Conservation (phyloP, 2,329 filamentous ascomycete species). For the Fusarium oligoseptatum region DNA sequence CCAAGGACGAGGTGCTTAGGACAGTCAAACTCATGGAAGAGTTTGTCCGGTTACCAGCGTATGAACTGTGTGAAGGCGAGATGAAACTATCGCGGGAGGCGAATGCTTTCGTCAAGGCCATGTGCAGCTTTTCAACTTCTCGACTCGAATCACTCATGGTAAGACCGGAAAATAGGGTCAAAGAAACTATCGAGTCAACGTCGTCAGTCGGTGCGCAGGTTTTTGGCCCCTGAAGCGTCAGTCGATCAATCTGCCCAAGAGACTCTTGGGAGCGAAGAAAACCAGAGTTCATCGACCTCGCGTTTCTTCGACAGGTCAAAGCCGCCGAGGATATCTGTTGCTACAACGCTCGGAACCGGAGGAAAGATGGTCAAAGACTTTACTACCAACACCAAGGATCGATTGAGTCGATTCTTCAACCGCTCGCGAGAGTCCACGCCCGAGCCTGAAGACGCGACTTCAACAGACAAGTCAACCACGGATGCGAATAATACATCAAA, state of each 20-base stretch:
- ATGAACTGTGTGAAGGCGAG: constrained; percentile 15
- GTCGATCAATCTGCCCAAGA: not conserved
- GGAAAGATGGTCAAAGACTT: not conserved
- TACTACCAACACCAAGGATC: not conserved
- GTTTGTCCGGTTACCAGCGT: constrained; percentile 17
- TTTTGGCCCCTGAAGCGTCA: not conserved
- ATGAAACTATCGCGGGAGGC: constrained; percentile 17
- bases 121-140: constrained; percentile 7
- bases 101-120: constrained; percentile 1
- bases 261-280: not conserved
- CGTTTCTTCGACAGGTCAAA: not conserved
- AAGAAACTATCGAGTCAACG: not conserved
- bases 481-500: not conserved
- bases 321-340: fast-evolving
- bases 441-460: not conserved
- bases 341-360: not conserved
- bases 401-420: not conserved
- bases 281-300: not conserved
- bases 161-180: not conserved
- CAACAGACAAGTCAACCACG: not conserved
- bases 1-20: not conserved
- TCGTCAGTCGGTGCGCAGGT: not conserved
- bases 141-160: not conserved
- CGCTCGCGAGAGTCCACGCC: constrained; percentile 11
- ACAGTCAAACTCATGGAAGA: constrained; percentile 21